Evolutionary conservation across 768 basidiomycete species (phyloP), one percentile per base, ranked within the genome.

Genomic region (Mycena floridula): DNA sequence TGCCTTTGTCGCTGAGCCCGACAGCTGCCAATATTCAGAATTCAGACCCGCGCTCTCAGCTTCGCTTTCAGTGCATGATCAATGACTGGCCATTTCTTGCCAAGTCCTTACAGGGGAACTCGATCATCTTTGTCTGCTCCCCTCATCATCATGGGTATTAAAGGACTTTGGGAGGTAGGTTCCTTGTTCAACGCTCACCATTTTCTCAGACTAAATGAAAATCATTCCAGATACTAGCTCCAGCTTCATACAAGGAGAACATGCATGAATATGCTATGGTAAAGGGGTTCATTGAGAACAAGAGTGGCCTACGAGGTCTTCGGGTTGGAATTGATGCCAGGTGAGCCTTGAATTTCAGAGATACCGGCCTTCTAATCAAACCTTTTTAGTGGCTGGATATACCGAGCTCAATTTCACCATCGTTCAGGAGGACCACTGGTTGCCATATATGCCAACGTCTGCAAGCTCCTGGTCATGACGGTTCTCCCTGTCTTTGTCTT

Each of bases 401-500:
- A 44, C 12, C 18, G 43, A 8, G 49, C 49, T 21, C 35, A 32
- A 11, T 7, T 18, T 54, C 63, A 28, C 56, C 70, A 43, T 65
- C 69, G 69, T 56, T 64, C 53, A 45, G 72, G 70, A 46, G 70
- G 70, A 2, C 64, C 66, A 50, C 58, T 74, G 12, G 54, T 64
- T 2, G 63, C 63, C 0, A 62, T 77, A 6, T 74, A 70, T 49
- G 65, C 63, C 53, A 67, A 67, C 28, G 60, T 71, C 28, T 59
- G 63, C 16, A 55, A 59, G 0, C 58, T 74, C 11, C 49, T 71
- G 5, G 47, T 61, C 21, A 56, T 70, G 22, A 69, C 68, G 0
- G 51, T 75, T 21, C 54, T 67, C 2, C 69, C 68, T 7, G 51
- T 75, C 1, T 73, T 76, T 49, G 70, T 76, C 5, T 76, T 77